phyloP scores from a whole-genome alignment of 805 yeast genomes.

The Saturnispora halmiae region DNA sequence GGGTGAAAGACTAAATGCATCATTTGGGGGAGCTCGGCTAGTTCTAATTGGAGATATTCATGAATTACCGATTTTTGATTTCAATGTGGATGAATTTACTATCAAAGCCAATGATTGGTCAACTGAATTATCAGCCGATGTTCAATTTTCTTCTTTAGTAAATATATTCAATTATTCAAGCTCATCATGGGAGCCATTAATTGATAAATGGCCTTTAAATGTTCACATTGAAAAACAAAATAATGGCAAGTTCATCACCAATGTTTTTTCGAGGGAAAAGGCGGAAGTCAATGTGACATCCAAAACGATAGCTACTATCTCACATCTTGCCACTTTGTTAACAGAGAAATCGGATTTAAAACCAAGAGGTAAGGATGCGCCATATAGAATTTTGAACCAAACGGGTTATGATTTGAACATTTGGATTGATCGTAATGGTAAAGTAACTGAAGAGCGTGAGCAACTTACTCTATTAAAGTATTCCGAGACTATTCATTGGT shows the following conservation, averaged over 20 bases:
- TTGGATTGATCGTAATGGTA: conserved; percentile 54
- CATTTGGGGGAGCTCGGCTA: conserved; percentile 66
- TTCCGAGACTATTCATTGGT: conserved; percentile 61
- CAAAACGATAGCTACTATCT: conserved; percentile 65
- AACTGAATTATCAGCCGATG: conserved; percentile 62
- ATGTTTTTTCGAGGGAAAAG: conserved; percentile 62
- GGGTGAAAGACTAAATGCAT: conserved; percentile 59
- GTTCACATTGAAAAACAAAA: conserved; percentile 50
- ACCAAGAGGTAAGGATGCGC: conserved; percentile 71
- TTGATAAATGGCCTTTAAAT: conserved; percentile 81
- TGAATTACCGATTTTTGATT: conserved; percentile 79
- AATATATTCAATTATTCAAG: conserved; percentile 82
- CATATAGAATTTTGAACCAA: conserved; percentile 71
- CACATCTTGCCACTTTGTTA: conserved; percentile 56
- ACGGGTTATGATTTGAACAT: conserved; percentile 77
- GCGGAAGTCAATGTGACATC: conserved; percentile 80
- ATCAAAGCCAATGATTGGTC: conserved; percentile 76
- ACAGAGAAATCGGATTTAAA: conserved; percentile 45
- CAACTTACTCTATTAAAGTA: conserved; percentile 34
- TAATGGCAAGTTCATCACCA: conserved; percentile 45
- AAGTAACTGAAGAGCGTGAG: conserved; percentile 19
- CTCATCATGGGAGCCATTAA: conserved; percentile 90
- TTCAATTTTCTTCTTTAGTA: conserved; percentile 53
- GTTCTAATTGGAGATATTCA: conserved; percentile 86
- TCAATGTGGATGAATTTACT: conserved; percentile 62